phyloP scores from a whole-genome alignment of 2,329 filamentous ascomycete species.

The Pseudogymnoascus destructans region DNA sequence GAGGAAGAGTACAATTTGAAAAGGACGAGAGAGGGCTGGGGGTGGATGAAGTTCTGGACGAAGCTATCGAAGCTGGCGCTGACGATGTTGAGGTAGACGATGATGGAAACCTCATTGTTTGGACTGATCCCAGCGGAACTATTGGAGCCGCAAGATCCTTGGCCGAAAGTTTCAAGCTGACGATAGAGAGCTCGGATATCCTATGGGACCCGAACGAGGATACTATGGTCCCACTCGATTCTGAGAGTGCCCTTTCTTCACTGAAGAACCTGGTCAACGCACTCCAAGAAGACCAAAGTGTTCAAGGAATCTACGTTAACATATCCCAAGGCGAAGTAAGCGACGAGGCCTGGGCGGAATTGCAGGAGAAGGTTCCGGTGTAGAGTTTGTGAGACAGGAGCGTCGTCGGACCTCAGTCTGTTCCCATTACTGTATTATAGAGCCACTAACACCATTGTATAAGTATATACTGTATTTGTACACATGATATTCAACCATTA shows the following conservation, averaged over 20 bases:
- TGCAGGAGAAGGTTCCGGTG: conserved; percentile 40
- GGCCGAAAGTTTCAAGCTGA: conserved; percentile 47
- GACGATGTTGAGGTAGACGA: conserved; percentile 57
- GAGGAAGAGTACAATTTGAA: conserved; percentile 61
- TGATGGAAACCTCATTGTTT: conserved; percentile 58
- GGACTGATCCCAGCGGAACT: conserved; percentile 53
- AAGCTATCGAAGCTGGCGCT: conserved; percentile 73
- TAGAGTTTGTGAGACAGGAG: conserved; percentile 11
- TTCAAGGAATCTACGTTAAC: conserved; percentile 73
- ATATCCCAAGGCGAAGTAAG: conserved; percentile 36
- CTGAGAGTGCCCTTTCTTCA: conserved; percentile 38
- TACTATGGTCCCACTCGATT: conserved; percentile 52
- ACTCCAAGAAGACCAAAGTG: conserved; percentile 54
- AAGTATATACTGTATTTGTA: neutral
- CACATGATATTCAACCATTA: neutral
- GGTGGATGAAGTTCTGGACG: conserved; percentile 61
- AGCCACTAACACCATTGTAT: neutral
- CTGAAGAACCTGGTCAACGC: conserved; percentile 47
- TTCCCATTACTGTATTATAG: neutral
- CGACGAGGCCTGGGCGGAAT: conserved; percentile 40
- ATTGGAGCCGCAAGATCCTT: conserved; percentile 51
- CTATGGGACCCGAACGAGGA: conserved; percentile 77
- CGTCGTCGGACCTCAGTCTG: neutral
- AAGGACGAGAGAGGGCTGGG: conserved; percentile 35
- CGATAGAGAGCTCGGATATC: conserved; percentile 64